phyloP scores from a whole-genome alignment of 768 basidiomycete genomes.

The Xerocomellus amylosporus region DNA sequence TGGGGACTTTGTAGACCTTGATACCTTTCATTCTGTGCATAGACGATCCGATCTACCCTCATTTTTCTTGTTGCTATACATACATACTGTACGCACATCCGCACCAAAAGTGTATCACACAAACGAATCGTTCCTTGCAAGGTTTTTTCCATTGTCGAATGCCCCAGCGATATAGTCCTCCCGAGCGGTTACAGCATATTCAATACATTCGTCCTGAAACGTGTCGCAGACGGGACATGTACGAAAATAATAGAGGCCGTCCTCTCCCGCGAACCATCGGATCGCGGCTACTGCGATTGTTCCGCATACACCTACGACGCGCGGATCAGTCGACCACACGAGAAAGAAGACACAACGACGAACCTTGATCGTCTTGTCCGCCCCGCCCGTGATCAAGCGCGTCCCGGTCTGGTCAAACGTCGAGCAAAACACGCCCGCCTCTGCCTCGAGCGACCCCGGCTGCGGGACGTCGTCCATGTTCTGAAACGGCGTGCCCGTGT shows the following conservation, averaged over 20 bases:
- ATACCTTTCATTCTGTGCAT: slow-evolving; percentile 6
- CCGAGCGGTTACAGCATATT: neutral
- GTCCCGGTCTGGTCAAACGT: slow-evolving; percentile 97
- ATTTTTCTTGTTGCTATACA: neutral
- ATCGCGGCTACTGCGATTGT: slow-evolving; percentile 47
- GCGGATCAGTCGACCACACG: neutral
- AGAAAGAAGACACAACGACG: slow-evolving; percentile 22
- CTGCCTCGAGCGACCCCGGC: slow-evolving; percentile 96
- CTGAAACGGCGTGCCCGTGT: slow-evolving; percentile 93
- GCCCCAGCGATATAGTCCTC: neutral
- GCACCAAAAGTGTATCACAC: neutral
- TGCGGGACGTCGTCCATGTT: slow-evolving; percentile 92
- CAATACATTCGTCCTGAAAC: neutral
- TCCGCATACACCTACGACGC: slow-evolving; percentile 59
- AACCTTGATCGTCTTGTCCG: slow-evolving; percentile 99
- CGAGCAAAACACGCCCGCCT: slow-evolving; percentile 94
- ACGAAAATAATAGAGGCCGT: neutral
- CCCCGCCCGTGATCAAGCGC: slow-evolving; percentile 90
- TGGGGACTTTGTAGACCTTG: slow-evolving; percentile 18
- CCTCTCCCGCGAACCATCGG: too few relatives aligned
- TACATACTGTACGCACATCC: neutral
- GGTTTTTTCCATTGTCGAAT: too few relatives aligned
- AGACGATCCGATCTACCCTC: neutral
- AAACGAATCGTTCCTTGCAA: too few relatives aligned
- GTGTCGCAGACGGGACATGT: neutral